phyloP scores from a whole-genome alignment of 805 yeast species.

The Ogataea nonfermentans region DNA sequence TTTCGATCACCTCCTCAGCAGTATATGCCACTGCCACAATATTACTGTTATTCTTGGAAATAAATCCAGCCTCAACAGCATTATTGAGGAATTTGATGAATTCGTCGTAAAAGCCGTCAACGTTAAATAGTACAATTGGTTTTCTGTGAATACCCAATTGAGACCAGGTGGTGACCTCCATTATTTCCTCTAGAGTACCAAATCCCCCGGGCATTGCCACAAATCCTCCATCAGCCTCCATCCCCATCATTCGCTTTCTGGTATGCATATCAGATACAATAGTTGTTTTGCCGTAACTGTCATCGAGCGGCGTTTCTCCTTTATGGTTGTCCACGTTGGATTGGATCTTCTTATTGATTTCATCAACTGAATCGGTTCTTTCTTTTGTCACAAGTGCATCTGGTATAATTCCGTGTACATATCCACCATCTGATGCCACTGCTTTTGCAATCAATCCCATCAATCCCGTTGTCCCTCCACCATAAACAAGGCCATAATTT shows the following conservation, averaged over 20 bases:
- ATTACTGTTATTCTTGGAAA: constrained; percentile 61
- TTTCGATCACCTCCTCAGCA: constrained; percentile 63
- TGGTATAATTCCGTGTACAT: constrained; percentile 81
- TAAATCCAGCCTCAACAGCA: constrained; percentile 64
- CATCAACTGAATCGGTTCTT: constrained; percentile 44
- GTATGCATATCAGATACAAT: constrained; percentile 89
- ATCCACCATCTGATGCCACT: constrained; percentile 54
- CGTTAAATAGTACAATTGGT: constrained; percentile 76
- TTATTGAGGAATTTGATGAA: constrained; percentile 59
- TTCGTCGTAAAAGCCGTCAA: constrained; percentile 76
- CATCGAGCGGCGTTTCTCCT: constrained; percentile 58
- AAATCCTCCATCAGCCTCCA: constrained; percentile 75
- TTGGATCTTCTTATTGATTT: constrained; percentile 48
- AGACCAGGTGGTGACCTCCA: constrained; percentile 90
- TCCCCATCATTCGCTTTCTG: constrained; percentile 81
- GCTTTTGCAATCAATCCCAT: constrained; percentile 74
- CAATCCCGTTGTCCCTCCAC: constrained; percentile 84
- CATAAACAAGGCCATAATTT: constrained; percentile 78
- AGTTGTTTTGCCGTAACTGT: constrained; percentile 71
- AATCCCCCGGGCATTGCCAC: constrained; percentile 91
- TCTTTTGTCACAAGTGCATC: constrained; percentile 71
- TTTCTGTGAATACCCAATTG: constrained; percentile 83
- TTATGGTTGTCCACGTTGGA: constrained; percentile 58
- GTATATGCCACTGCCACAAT: constrained; percentile 69
- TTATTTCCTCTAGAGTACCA: constrained; percentile 85